phyloP scores from a whole-genome alignment of 106 monocot species.

The Dioscorea dumetorum region DNA sequence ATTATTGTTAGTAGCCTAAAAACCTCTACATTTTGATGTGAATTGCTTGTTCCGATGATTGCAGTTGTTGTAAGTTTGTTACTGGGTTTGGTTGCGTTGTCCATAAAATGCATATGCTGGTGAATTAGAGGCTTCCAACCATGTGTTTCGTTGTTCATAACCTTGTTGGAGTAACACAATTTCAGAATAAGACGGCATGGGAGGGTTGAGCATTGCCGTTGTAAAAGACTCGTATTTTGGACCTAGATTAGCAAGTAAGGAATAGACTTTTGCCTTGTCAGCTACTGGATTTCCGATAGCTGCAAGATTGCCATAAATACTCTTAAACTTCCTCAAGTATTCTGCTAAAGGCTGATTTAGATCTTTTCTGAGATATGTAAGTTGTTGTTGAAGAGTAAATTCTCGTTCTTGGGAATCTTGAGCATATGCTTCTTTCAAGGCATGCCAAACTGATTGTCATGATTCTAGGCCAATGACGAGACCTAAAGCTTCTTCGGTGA shows the following conservation, averaged over 20 bases:
- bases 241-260: background rate
- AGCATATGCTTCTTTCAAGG: no score
- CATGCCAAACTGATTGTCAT: background rate
- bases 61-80: no score
- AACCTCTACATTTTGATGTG: no score
- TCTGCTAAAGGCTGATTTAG: no score
- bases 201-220: background rate
- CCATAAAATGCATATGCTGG: no score
- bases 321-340: no score
- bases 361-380: no score
- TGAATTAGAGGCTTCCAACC: background rate
- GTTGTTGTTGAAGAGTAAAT: no score
- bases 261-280: conserved; percentile 1
- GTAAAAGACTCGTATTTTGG: background rate
- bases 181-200: conserved; percentile 5
- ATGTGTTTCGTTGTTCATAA: background rate
- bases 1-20: no score
- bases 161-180: background rate
- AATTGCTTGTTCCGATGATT: no score
- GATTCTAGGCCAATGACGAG: background rate
- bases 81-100: no score
- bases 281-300: background rate
- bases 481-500: conserved; percentile 1
- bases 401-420: no score
- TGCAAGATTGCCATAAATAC: background rate